Evolutionary conservation across 768 basidiomycete species (phyloP).

Genomic region (Imleria badia): DNA sequence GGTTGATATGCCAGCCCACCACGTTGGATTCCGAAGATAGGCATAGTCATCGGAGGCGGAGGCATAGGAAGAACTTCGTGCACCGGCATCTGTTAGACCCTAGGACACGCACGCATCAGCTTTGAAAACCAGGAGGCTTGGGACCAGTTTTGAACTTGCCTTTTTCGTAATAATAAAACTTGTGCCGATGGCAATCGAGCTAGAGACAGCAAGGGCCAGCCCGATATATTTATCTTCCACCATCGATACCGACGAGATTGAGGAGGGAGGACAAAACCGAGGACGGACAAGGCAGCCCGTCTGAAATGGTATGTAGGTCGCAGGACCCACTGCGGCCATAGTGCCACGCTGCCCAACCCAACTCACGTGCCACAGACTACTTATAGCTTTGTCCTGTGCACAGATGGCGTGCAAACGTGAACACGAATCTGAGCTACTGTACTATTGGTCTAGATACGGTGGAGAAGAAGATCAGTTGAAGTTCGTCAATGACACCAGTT

Average conservation of each 20-base stretch:
- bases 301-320: not conserved
- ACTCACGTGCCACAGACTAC: conserved; percentile 19
- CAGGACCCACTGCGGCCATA: no score
- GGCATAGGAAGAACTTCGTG: conserved; percentile 47
- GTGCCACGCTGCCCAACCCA: not conserved
- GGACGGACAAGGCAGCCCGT: conserved; percentile 6
- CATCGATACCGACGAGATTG: conserved; percentile 39
- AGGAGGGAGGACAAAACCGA: not conserved
- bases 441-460: not conserved
- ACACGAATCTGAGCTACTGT: not conserved
- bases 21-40: conserved; percentile 89
- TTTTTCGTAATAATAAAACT: conserved; percentile 99
- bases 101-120: conserved; percentile 31
- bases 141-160: conserved; percentile 42
- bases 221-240: conserved; percentile 97
- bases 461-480: no score
- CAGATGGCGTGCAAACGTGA: not conserved
- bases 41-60: conserved; percentile 78
- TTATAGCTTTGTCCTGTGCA: conserved; percentile 4
- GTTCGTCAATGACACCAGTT: not conserved
- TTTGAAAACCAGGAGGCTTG: conserved; percentile 3
- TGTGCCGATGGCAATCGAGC: conserved; percentile 86
- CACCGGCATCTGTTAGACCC: conserved; percentile 88
- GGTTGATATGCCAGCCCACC: conserved; percentile 96
- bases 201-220: conserved; percentile 80